These are phyloP conservation scores for Syzygium syzygioides DNA, from an alignment of 441 rosid species.

Conservation along the genomic window DNA sequence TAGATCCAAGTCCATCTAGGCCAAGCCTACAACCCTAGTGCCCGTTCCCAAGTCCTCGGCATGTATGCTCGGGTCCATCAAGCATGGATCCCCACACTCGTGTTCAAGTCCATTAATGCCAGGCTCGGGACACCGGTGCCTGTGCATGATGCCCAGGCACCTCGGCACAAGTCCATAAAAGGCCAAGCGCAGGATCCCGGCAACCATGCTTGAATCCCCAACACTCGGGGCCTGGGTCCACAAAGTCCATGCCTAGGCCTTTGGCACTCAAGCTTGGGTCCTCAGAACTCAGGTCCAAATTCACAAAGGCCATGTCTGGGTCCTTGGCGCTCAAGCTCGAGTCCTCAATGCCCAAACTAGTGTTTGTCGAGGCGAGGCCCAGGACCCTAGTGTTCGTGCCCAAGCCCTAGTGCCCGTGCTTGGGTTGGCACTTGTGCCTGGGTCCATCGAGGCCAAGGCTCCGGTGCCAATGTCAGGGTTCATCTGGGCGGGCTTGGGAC, in stretches of 20 bases:
- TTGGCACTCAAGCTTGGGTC: no score
- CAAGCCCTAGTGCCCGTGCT: accelerated
- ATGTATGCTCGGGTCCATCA: accelerated
- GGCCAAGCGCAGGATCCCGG: accelerated
- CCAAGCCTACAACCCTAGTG: accelerated
- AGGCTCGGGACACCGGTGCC: accelerated
- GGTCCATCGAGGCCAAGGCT: not conserved
- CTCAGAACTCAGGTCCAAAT: accelerated
- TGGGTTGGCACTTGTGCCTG: accelerated
- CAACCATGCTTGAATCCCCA: accelerated
- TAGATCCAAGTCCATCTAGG: accelerated
- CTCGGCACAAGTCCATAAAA: not conserved
- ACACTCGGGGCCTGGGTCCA: accelerated
- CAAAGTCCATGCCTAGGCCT: accelerated
- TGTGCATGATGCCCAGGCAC: accelerated
- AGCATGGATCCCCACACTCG: accelerated
- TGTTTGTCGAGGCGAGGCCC: not conserved
- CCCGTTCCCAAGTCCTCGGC: accelerated
- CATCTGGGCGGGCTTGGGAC: accelerated
- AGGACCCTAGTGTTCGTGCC: accelerated
- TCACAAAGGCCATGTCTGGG: not conserved
- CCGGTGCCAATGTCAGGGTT: accelerated
- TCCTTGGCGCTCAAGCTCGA: accelerated
- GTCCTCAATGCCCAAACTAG: accelerated
- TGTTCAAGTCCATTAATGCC: accelerated